phyloP scores from a whole-genome alignment of 2,329 filamentous ascomycete genomes.

The Trichothecium sympodiale region DNA sequence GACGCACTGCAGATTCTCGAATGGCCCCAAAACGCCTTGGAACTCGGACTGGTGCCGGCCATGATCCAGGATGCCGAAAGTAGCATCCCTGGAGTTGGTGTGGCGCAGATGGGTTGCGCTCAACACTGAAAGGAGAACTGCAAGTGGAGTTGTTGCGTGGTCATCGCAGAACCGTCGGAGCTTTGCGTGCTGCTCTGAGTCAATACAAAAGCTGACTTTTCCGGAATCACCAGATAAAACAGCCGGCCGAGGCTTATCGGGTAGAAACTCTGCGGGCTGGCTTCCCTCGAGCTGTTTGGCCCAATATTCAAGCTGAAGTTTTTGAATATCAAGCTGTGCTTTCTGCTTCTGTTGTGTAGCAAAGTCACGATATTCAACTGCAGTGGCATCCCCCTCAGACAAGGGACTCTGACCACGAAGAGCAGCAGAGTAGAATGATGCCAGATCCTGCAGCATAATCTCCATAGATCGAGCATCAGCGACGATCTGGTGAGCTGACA shows the following conservation, averaged over 20 bases:
- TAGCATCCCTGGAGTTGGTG: background rate
- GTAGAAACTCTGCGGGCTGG: conserved; percentile 6
- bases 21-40: conserved; percentile 1
- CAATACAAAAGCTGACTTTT: no score
- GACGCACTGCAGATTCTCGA: conserved; percentile 1
- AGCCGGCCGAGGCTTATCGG: conserved; percentile 6
- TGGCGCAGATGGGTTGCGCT: background rate
- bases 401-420: conserved; percentile 7
- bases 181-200: no score
- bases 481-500: conserved; percentile 17
- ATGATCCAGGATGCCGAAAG: background rate
- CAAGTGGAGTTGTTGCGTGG: background rate
- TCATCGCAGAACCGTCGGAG: no score
- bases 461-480: conserved; percentile 18
- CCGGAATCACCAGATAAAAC: conserved; percentile 3
- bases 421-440: conserved; percentile 8
- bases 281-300: conserved; percentile 5
- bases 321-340: conserved; percentile 3
- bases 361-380: conserved; percentile 15
- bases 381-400: conserved; percentile 6
- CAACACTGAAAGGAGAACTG: background rate
- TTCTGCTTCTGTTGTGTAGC: conserved; percentile 9
- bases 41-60: background rate
- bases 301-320: conserved; percentile 11
- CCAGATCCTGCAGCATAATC: conserved; percentile 11